Evolutionary conservation across 225 moss, liverwort and hornwort genomes (phyloP).

Genomic region (Bryum argenteum): DNA sequence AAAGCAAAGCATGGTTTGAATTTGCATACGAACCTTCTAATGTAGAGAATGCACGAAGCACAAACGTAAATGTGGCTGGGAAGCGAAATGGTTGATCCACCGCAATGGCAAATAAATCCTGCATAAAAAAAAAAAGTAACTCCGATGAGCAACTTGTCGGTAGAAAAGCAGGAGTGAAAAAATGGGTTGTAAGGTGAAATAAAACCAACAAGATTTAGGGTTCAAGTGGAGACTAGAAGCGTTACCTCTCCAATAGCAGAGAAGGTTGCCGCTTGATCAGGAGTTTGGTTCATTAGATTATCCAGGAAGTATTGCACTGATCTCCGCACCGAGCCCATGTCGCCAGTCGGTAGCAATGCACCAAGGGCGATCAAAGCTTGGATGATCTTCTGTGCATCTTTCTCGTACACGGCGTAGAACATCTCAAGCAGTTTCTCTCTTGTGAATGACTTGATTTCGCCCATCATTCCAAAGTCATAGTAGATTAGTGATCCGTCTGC

Average conservation of each 20-base stretch:
- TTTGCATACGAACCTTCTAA: slow-evolving; percentile 68
- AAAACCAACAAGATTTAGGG: background rate
- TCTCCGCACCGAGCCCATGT: slow-evolving; percentile 90
- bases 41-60: slow-evolving; percentile 94
- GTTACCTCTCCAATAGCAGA: slow-evolving; percentile 98
- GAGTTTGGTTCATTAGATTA: slow-evolving; percentile 91
- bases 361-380: slow-evolving; percentile 77
- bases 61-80: slow-evolving; percentile 96
- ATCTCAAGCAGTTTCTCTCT: slow-evolving; percentile 89
- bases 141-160: too few relatives aligned
- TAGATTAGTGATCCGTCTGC: slow-evolving; percentile 89
- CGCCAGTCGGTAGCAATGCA: slow-evolving; percentile 93
- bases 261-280: slow-evolving; percentile 84
- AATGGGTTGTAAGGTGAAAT: background rate
- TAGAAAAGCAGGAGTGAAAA: background rate
- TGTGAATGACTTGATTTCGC: slow-evolving; percentile 96
- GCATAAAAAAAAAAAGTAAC: slow-evolving; percentile 11
- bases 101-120: slow-evolving; percentile 99
- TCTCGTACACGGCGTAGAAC: slow-evolving; percentile 99
- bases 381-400: slow-evolving; percentile 94
- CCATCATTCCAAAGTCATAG: slow-evolving; percentile 99
- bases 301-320: slow-evolving; percentile 93
- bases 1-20: too few relatives aligned
- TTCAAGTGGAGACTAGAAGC: background rate
- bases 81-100: slow-evolving; percentile 98